phyloP scores from a whole-genome alignment of 2,329 filamentous ascomycete species.

The Cucurbitaria berberidis region DNA sequence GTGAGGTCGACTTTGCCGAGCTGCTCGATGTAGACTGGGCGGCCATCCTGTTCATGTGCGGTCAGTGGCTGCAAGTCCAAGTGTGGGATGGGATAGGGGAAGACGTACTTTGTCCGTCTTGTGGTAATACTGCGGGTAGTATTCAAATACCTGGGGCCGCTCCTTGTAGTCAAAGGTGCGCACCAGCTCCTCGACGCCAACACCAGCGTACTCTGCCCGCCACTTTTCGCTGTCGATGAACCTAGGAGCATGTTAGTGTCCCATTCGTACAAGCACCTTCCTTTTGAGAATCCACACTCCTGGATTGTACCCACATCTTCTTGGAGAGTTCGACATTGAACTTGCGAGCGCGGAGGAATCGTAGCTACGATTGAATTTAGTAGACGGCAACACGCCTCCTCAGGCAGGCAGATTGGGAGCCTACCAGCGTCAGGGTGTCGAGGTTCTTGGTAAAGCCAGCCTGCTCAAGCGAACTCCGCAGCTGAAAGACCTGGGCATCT shows the following conservation, averaged over 20 bases:
- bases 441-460: constrained; percentile 82
- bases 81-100: neutral
- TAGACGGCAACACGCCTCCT: neutral
- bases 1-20: constrained; percentile 90
- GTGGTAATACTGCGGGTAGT: constrained; percentile 99
- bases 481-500: constrained; percentile 86
- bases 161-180: constrained; percentile 85
- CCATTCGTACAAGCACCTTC: neutral
- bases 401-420: constrained; percentile 30
- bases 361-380: constrained; percentile 62
- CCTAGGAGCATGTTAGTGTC: constrained; percentile 61
- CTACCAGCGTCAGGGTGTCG: constrained; percentile 89
- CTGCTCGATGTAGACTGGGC: constrained; percentile 96
- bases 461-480: constrained; percentile 83
- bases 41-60: constrained; percentile 72
- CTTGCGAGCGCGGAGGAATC: constrained; percentile 92
- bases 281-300: neutral
- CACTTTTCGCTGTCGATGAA: constrained; percentile 90
- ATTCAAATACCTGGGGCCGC: constrained; percentile 82
- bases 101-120: constrained; percentile 77
- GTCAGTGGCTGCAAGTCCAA: constrained; percentile 11
- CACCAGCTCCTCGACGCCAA: constrained; percentile 76
- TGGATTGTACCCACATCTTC: constrained; percentile 72
- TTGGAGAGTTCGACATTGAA: constrained; percentile 86
- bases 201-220: constrained; percentile 77